Evolutionary conservation across 495 filamentous ascomycete genomes (phyloP), one percentile per base, ranked within the genome.

Genomic region (Penicillium dipodomyicola): DNA sequence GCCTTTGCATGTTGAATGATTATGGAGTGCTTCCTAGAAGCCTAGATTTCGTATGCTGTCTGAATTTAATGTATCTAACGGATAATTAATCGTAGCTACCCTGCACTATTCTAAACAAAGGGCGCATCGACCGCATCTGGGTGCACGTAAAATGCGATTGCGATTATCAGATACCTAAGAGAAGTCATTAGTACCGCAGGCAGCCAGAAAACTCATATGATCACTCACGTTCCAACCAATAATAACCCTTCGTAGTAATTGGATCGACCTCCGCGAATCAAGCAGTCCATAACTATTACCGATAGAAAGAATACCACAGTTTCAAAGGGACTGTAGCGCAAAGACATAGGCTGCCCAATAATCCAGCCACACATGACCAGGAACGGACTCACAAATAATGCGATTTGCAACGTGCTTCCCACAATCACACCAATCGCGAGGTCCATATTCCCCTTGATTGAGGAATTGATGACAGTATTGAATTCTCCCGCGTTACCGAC

Each of bases 81-180:
- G 22, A 23, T 23, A 11, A 48, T n/a, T 32, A 33, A 48, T 48
- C 10, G 4, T 12, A 12, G 20, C 27, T 17, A 23, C 40, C 2
- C 8, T 19, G 33, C 9, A 37, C 1, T 2, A 46, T 33, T 3
- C 8, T 22, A 54, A 10, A 54, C 23, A 4, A 54, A 29, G 15
- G 22, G 42, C 12, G 42, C 42, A 30, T 50, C 40, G 9, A 48
- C 23, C 29, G 57, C 72, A 56, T 87, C 82, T 8, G 89, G 89
- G 51, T 89, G 89, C 29, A 89, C 87, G 63, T 83, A 89, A 71
- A 92, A 93, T 17, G 88, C 88, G 8, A 91, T 72, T 0, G 86
- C 88, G 57, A 92, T 91, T 54, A 92, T 91, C 35, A 83, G 67
- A 59, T 91, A 91, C 35, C 79, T 82, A 41, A 5, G n/a, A 23